A percentile compares a stretch with the other conserved stretches of the same genome.
Evolutionary conservation across 805 yeast species (phyloP).

Genomic region (Saturnispora ahearnii): DNA sequence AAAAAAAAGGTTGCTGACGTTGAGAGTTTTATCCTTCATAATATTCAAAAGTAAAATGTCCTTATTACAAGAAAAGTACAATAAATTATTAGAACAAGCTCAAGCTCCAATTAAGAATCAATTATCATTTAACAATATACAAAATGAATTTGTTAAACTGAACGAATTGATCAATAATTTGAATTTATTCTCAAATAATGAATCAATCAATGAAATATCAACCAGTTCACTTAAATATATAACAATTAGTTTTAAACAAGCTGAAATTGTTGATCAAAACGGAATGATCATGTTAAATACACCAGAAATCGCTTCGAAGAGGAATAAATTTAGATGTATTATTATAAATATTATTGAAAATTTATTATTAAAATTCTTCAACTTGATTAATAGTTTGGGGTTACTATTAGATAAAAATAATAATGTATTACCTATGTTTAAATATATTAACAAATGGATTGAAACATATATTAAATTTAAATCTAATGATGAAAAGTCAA

Average conservation of each 20-base stretch:
- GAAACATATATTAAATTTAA: constrained; percentile 4
- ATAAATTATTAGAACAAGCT: not conserved
- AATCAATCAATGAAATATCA: constrained; percentile 9
- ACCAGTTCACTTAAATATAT: constrained; percentile 4
- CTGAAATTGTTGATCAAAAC: constrained; percentile 11
- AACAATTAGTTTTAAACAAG: constrained; percentile 7
- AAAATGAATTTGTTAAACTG: constrained; percentile 8
- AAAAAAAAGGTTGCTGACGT: not conserved
- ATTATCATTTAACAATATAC: constrained; percentile 10
- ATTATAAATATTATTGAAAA: constrained; percentile 11
- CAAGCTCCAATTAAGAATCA: not conserved
- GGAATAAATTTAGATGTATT: constrained; percentile 11
- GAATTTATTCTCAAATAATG: constrained; percentile 11
- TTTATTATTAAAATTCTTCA: constrained; percentile 4
- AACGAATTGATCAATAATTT: constrained; percentile 2
- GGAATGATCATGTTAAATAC: constrained; percentile 12
- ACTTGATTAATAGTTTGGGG: not conserved
- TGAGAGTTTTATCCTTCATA: not conserved
- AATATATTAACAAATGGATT: constrained; percentile 12
- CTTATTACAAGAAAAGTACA: not conserved
- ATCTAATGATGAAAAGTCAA: constrained; percentile 4
- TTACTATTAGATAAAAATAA: constrained; percentile 1
- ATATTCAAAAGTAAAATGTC: not conserved
- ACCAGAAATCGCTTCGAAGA: not conserved
- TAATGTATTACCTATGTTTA: constrained; percentile 1